These are phyloP conservation scores for Crucihimalaya himalaica DNA, from an alignment of 345 rosid species.

Conservation along the genomic window DNA sequence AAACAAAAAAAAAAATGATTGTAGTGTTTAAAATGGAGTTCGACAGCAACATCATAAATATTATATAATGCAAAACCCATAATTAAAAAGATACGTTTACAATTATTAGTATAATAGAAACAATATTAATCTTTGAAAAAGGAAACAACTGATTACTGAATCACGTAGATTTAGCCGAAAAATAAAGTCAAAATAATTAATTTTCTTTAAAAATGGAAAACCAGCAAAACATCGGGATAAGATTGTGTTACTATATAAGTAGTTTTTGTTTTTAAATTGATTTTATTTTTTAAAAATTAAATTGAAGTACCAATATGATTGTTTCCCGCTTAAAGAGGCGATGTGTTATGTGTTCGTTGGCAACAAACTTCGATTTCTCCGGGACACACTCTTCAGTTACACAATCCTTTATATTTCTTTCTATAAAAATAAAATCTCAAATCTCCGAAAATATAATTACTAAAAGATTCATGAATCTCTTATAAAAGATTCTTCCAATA, in stretches of 20 bases:
- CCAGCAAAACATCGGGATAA: not conserved
- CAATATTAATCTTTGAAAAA: too few relatives aligned
- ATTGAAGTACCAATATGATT: not conserved
- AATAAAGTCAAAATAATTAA: not conserved
- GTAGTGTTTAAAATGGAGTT: too few relatives aligned
- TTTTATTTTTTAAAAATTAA: not conserved
- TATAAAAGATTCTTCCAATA: constrained; percentile 1
- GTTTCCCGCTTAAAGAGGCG: constrained; percentile 32
- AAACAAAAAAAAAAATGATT: too few relatives aligned
- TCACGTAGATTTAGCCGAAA: not conserved
- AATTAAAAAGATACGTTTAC: too few relatives aligned
- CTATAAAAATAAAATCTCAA: not conserved
- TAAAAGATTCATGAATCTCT: constrained; percentile 14
- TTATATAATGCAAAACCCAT: too few relatives aligned
- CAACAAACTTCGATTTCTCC: constrained; percentile 19
- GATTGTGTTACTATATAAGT: not conserved
- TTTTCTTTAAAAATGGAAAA: not conserved
- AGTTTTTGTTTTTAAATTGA: not conserved
- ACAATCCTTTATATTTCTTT: not conserved
- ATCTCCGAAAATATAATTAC: not conserved
- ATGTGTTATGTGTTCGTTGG: not conserved
- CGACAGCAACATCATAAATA: too few relatives aligned
- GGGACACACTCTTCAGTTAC: constrained; percentile 3
- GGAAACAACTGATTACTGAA: not conserved
- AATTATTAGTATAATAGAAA: not conserved